Evolutionary conservation across 441 rosid species (phyloP).

Genomic region (Bruguiera hainesii): DNA sequence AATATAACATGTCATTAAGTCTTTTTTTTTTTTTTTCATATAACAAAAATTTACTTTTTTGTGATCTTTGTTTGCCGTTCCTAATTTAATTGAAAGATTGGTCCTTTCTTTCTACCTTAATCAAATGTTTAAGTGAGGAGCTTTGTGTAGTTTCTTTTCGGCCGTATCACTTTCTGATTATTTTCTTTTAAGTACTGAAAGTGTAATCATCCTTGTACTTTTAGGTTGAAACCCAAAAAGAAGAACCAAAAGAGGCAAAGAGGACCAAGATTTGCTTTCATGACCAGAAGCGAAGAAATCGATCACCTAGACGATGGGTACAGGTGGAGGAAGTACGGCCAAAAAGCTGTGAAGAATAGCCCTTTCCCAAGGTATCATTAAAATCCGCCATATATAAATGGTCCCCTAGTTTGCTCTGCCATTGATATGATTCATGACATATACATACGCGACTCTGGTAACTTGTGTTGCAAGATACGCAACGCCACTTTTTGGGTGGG

Average conservation of each 20-base stretch:
- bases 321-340: conserved; percentile 98
- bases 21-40: neutral
- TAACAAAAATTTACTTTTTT: neutral
- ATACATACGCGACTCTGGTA: neutral
- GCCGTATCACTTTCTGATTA: neutral
- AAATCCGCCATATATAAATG: neutral
- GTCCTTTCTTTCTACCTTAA: too few species aligned
- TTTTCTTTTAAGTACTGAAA: conserved; percentile 4
- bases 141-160: too few species aligned
- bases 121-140: too few species aligned
- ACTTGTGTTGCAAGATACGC: conserved; percentile 22
- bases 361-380: conserved; percentile 79
- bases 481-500: neutral
- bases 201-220: conserved; percentile 9
- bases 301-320: conserved; percentile 94
- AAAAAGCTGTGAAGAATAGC: conserved; percentile 95
- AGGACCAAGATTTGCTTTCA: conserved; percentile 88
- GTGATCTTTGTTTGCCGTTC: neutral
- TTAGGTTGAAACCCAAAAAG: conserved; percentile 85
- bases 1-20: neutral
- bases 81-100: too few species aligned
- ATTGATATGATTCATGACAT: neutral
- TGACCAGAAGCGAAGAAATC: conserved; percentile 92
- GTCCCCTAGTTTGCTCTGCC: neutral
- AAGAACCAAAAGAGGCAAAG: conserved; percentile 77